Base-by-base conservation (phyloP, 2,329 filamentous ascomycete species). In the Epichloe gansuensis region DNA sequence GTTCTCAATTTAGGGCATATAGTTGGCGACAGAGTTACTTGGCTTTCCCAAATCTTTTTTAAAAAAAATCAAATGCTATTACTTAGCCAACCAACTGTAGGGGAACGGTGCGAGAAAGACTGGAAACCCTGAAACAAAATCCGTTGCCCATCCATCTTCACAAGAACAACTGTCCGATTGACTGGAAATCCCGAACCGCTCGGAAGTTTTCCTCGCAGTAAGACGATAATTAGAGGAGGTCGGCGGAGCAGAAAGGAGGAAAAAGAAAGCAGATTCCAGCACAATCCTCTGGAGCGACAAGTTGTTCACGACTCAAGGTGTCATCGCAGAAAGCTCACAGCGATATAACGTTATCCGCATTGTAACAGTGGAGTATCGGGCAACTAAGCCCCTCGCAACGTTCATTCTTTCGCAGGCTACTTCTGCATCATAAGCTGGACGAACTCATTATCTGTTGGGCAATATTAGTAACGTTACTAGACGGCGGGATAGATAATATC, bases 381-480 rank as follows among this genome's bases (percentile, higher is more conserved):
- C 3, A 43, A 35, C 21, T 17, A n/a, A 23, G 43, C 25, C 39
- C 11, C 15, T 51, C 35, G 17, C 15, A 38, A 23, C n/a, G 44
- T 27, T 17, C 21, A 23, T 43, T 52, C 15, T 47, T 39, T 21
- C 21, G 25, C 38, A 34, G 53, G n/a, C 77, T 87, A 91, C 78
- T 91, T 91, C 79, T 93, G 87, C 87, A 93, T 91, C 87, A 93
- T 93, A 67, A 93, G 83, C 74, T 93, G 87, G 62, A 93, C 87
- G 66, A 93, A 93, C 72, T 93, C 87, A 76, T 91, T 91, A 74
- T 91, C 87, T 91, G 62, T 46, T 15, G 47, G 17, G 41, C 15
- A 40, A 40, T 31, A 55, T 64, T 34, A 65, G 59, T 42, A 42
- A 17, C 47, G 38, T 52, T 12, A 49, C 17, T 27, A n/a, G 13